Evolutionary conservation across 1,139 yeast genomes (phyloP), one percentile per base, ranked within the genome.

Genomic region (Wickerhamomyces sp.): DNA sequence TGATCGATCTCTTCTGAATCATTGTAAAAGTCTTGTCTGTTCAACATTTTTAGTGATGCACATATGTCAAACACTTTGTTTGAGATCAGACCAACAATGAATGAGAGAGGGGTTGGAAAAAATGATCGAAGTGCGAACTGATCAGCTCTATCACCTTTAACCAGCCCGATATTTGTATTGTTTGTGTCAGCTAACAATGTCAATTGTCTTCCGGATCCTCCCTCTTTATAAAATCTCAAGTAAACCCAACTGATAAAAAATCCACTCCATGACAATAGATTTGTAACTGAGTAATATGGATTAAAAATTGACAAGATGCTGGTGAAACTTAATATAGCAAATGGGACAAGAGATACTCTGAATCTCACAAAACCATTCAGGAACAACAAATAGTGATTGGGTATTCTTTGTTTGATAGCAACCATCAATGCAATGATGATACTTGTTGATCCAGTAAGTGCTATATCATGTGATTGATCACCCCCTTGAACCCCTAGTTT

Each of bases 391-490:
- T 72, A 72, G 55, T 73, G 77, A 46, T 67, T 65, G 18, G 74
- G 68, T 15, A 73, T 71, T 36, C 77, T 54, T 55, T 73, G 77
- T 48, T 72, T 72, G 7, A 71, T 63, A 6, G 76, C 76, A 11
- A 72, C 71, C 10, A 73, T 56, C 32, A 72, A 59, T 15, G 73
- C 75, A 64, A 72, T 68, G 33, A 67, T 36, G 3, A 55, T 42
- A 14, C 48, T 45, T 3, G 49, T 39, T 9, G 54, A 42, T 2
- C 59, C 58, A 7, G 58, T 50, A 15, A 54, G 48, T 7, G 53
- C 55, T 2, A 46, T 42, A 1, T 42, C 40, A 3, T 39, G 31
- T 6, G 10, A 40, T 5, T 39, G 41, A 3, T 27, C 39, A 5
- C 18, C 29, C 10, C 7, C 5, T 27, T 10, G 26, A 37, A 10